A percentile compares a stretch with the other conserved stretches of the same genome.
phyloP scores from a whole-genome alignment of 2,329 filamentous ascomycete genomes.

The Gnomoniopsis sp. region DNA sequence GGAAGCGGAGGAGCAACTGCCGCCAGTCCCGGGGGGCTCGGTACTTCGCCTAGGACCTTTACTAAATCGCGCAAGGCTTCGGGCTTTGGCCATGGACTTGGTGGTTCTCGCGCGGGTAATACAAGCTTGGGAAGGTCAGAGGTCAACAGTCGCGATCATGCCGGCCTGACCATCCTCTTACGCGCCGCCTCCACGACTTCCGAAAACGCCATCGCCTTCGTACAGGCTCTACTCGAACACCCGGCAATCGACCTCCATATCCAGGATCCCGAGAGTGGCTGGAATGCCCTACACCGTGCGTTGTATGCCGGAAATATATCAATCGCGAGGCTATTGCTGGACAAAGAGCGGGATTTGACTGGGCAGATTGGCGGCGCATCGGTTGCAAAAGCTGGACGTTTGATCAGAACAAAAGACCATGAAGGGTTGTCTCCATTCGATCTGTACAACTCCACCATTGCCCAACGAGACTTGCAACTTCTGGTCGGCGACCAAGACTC shows the following conservation, averaged over 20 bases:
- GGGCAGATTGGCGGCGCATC: constrained; percentile 58
- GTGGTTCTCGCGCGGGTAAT: constrained; percentile 40
- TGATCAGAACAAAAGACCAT: constrained; percentile 93
- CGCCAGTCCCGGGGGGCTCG: constrained; percentile 34
- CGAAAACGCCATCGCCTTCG: constrained; percentile 68
- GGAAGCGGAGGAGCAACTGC: constrained; percentile 31
- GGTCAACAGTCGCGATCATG: constrained; percentile 79
- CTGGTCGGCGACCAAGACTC: constrained; percentile 35
- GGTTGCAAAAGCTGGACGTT: constrained; percentile 61
- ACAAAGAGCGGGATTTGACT: constrained; percentile 66
- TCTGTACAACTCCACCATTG: constrained; percentile 84
- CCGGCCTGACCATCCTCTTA: constrained; percentile 79
- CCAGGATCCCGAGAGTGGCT: constrained; percentile 88
- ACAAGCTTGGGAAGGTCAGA: constrained; percentile 55
- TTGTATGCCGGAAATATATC: constrained; percentile 87
- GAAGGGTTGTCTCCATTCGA: constrained; percentile 96
- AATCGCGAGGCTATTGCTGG: constrained; percentile 77
- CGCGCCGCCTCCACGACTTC: constrained; percentile 76
- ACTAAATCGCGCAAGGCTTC: constrained; percentile 51
- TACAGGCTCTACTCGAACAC: constrained; percentile 74
- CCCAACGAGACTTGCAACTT: constrained; percentile 62
- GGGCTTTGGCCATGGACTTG: constrained; percentile 42
- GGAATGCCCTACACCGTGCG: constrained; percentile 90
- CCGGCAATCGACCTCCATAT: constrained; percentile 80
- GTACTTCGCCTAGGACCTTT: constrained; percentile 47